Evolutionary conservation across 2,329 filamentous ascomycete species (phyloP).

Genomic region (Fusarium continuum): DNA sequence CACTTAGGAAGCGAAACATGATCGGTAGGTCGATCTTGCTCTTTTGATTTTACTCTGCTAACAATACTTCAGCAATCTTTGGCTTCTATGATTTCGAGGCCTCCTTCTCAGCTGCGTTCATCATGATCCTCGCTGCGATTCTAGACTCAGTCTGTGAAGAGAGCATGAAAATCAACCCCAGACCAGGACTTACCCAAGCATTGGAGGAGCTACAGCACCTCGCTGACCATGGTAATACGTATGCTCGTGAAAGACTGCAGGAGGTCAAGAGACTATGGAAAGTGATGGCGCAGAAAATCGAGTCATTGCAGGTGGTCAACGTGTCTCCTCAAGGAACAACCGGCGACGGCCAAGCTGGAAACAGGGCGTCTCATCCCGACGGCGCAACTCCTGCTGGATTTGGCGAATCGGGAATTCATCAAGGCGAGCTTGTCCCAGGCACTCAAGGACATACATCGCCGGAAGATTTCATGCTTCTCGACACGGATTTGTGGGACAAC

Average conservation of each 20-base stretch:
- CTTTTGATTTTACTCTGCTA: not conserved
- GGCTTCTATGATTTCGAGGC: slow-evolving; percentile 43
- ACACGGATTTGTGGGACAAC: slow-evolving; percentile 42
- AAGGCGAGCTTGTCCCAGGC: not conserved
- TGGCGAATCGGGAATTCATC: slow-evolving; percentile 1
- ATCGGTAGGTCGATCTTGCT: slow-evolving; percentile 23
- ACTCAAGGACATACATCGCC: slow-evolving; percentile 25
- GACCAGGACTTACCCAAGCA: slow-evolving; percentile 40
- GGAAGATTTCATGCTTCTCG: slow-evolving; percentile 37
- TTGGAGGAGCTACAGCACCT: slow-evolving; percentile 45
- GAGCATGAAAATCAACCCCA: slow-evolving; percentile 36
- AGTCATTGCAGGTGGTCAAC: slow-evolving; percentile 38
- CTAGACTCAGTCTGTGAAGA: slow-evolving; percentile 42
- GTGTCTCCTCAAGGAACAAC: slow-evolving; percentile 31
- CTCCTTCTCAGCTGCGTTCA: slow-evolving; percentile 41
- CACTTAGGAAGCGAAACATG: slow-evolving; percentile 44
- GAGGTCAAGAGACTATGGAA: slow-evolving; percentile 41
- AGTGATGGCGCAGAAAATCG: slow-evolving; percentile 41
- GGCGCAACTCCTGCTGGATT: slow-evolving; percentile 9
- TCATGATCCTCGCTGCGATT: slow-evolving; percentile 42
- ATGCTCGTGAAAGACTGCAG: slow-evolving; percentile 39
- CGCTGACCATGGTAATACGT: slow-evolving; percentile 41
- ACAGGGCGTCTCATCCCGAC: slow-evolving; percentile 2
- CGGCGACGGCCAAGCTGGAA: not conserved
- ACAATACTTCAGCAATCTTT: slow-evolving; percentile 27